Base-by-base conservation (phyloP, 1,284 basidiomycete genomes). In the Pisolithus thermaeus region DNA sequence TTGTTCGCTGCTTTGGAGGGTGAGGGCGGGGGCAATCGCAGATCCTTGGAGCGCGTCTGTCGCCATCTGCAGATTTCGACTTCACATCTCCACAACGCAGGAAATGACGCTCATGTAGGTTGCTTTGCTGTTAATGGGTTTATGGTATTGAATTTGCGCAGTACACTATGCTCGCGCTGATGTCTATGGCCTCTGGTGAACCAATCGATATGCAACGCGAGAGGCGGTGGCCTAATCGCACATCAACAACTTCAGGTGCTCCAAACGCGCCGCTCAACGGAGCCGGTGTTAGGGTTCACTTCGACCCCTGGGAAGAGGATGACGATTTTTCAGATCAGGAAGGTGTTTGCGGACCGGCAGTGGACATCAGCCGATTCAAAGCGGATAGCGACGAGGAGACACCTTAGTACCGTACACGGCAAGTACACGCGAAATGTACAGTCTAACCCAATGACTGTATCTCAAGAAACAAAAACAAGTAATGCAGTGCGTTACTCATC, bases 31-130 rank as follows among this genome's bases (percentile, higher is more conserved):
- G 72, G 72, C 47, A 75, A 83, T 60, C 74, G 76, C 43, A 70
- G 78, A 40, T 70, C 71, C 0, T 75, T 92, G 14, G 75, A 79
- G 51, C 76, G 78, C 25, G 73, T 81, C 30, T 86, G 83, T 63
- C 68, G 72, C 45, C 77, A 82, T 42, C 73, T 92, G 8, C 76
- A 80, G 47, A 74, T 90, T 44, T 59, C 68, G 0, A 76, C 78
- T 1, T 57, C 73, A 32, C 74, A 75, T 59, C 70, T 90, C 50
- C 90, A 92, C 71, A 92, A 92, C 63, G 88, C 88, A 2, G 90
- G 90, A 0, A 92, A 92, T 61, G 90, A 92, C 66, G 90, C 90
- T 0, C 76, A 84, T 62, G 88, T 89, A 61, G 50, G 81, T 73
- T 28, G 30, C 39, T 48, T 44, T 40, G 37, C 22, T 38, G 38